Percentiles rank a stretch among this genome's conserved stretches.
These are phyloP conservation scores for Lachnellula hyalina DNA, from an alignment of 2,329 filamentous ascomycete genomes.

Conservation along the genomic window DNA sequence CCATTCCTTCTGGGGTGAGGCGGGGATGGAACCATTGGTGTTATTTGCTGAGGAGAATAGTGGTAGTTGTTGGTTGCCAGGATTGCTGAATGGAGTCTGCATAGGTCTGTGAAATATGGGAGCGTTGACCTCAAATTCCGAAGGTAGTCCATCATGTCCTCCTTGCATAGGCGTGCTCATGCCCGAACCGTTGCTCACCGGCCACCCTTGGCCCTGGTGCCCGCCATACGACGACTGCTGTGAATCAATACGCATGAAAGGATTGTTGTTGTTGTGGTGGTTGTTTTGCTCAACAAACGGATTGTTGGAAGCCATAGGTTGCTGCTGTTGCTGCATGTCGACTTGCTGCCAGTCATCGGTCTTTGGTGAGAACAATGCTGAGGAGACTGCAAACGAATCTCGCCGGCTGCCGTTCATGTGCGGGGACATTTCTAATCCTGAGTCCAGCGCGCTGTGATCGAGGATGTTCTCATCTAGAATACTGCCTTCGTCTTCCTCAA, in stretches of 20 bases:
- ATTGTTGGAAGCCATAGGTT: constrained; percentile 52
- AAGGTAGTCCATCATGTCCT: constrained; percentile 54
- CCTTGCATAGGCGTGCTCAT: constrained; percentile 69
- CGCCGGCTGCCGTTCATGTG: constrained; percentile 57
- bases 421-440: constrained; percentile 58
- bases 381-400: constrained; percentile 57
- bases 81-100: constrained; percentile 51
- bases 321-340: constrained; percentile 51
- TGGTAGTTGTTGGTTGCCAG: constrained; percentile 43
- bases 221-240: constrained; percentile 33
- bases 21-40: constrained; percentile 44
- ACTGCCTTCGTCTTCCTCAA: constrained; percentile 56
- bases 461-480: constrained; percentile 57
- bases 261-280: constrained; percentile 47
- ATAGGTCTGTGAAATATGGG: constrained; percentile 48
- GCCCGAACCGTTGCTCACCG: constrained; percentile 50
- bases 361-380: constrained; percentile 59
- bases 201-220: constrained; percentile 27
- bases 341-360: constrained; percentile 59
- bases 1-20: constrained; percentile 58
- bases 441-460: constrained; percentile 55
- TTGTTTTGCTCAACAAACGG: constrained; percentile 49
- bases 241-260: constrained; percentile 61
- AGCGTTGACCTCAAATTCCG: constrained; percentile 48
- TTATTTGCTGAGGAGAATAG: constrained; percentile 49